Base-by-base conservation (phyloP, 768 basidiomycete genomes). In the Paxillus ammoniavirescens region DNA sequence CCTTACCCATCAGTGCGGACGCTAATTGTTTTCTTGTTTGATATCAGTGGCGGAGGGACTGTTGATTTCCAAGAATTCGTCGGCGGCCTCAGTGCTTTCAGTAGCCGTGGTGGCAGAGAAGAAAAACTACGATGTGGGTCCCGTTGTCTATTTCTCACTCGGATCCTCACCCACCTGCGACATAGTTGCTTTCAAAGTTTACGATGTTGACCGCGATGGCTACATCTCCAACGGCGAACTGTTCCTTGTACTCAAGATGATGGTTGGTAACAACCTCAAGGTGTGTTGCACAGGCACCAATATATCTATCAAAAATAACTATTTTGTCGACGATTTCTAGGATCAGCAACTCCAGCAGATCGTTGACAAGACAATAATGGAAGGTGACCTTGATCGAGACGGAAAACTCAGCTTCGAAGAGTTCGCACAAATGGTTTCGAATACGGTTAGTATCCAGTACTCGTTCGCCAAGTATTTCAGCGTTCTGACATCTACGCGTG, bases 31-130 rank as follows among this genome's bases (percentile, higher is more conserved):
- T 14, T 13, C 6, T n/a, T 23, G 41, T 26, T 15, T 53, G 21
- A 40, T 54, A 13, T 18, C 63, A 98, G 97, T 70, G 97, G 97
- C 55, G 93, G 94, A 70, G 96, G 96, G 52, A 95, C 95, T 0
- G 97, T 99, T 46, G 97, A 99, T 71, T 99, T 99, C 71, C 95
- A 98, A 65, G 96, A 99, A 73, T 99, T 98, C 63, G 97, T 99
- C 0, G 95, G 93, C 2, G 97, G 96, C 1, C 72, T 99, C 65
- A 98, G 95, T 67, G 97, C 97, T 49, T 99, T 99, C 73, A 96
- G 93, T 60, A 94, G 91, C 71, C 84, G 94, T 66, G 97, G 97
- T 15, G 97, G 92, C 17, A 79, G 96, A 56, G 97, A 99, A 65
- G 97, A 98, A 75, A 99, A 99, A 70, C 75, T 99, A 53, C 82